These are phyloP conservation scores for Metarhizium humberi DNA, from an alignment of 2,329 filamentous ascomycete genomes.

Conservation along the genomic window DNA sequence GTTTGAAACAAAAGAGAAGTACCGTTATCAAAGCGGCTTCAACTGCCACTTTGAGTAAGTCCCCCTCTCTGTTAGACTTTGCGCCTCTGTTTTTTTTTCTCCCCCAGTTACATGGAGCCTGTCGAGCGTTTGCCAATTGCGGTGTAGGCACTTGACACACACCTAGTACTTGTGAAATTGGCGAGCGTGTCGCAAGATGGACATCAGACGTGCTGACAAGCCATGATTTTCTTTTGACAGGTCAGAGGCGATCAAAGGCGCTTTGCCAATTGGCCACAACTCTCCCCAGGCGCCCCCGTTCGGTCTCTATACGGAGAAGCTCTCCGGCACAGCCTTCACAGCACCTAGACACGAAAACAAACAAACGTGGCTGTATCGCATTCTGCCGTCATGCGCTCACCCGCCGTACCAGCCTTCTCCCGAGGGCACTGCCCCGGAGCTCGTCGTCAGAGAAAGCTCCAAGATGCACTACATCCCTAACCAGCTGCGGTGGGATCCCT, in stretches of 20 bases:
- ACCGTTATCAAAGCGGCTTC: conserved; percentile 74
- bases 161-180: too few relatives aligned
- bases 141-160: too few relatives aligned
- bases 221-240: conserved; percentile 29
- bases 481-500: conserved; percentile 75
- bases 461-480: conserved; percentile 48
- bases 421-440: conserved; percentile 10
- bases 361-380: conserved; percentile 65
- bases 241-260: conserved; percentile 65
- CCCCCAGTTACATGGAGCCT: not conserved
- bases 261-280: conserved; percentile 68
- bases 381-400: conserved; percentile 56
- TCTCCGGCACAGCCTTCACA: conserved; percentile 64
- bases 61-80: not conserved
- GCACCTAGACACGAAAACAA: conserved; percentile 59
- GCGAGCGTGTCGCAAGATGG: not conserved
- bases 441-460: conserved; percentile 11
- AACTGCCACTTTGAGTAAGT: conserved; percentile 66
- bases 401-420: conserved; percentile 42
- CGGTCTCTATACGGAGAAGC: conserved; percentile 75
- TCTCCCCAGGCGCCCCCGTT: conserved; percentile 72
- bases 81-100: conserved; percentile 3
- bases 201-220: not conserved
- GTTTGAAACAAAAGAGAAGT: conserved; percentile 44
- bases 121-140: too few relatives aligned